Evolutionary conservation across 371 early-diverging fungal genomes (phyloP).

Genomic region (Nematocida major): DNA sequence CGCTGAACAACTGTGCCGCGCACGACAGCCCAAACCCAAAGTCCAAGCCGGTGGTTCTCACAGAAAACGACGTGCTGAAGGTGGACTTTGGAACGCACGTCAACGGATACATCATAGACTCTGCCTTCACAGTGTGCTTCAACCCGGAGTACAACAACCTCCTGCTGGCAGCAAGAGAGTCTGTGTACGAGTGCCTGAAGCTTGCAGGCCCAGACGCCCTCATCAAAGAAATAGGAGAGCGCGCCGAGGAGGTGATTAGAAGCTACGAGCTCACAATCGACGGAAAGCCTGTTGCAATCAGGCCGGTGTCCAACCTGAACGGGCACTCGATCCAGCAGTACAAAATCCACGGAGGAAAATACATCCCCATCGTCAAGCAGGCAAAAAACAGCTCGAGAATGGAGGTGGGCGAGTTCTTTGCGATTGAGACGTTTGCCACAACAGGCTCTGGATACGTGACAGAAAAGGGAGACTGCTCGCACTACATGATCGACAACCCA

Average conservation of each 20-base stretch:
- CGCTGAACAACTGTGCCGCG: constrained; percentile 92
- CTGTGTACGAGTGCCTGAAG: constrained; percentile 88
- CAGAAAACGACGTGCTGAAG: constrained; percentile 89
- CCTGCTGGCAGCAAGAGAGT: constrained; percentile 81
- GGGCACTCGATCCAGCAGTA: constrained; percentile 93
- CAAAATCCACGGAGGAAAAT: constrained; percentile 87
- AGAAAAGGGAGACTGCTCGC: constrained; percentile 85
- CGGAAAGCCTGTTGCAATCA: constrained; percentile 78
- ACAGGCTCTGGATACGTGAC: constrained; percentile 88
- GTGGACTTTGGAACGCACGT: constrained; percentile 96
- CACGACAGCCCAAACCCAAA: constrained; percentile 96
- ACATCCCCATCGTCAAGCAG: constrained; percentile 81
- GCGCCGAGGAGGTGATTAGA: constrained; percentile 90
- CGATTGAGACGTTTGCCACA: constrained; percentile 95
- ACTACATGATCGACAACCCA: constrained; percentile 71
- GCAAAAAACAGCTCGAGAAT: constrained; percentile 82
- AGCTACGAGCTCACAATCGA: constrained; percentile 89
- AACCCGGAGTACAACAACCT: constrained; percentile 81
- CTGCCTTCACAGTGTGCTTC: constrained; percentile 89
- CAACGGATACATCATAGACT: constrained; percentile 90
- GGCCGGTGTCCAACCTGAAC: constrained; percentile 84
- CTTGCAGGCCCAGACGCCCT: constrained; percentile 91
- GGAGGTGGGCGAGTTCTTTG: constrained; percentile 88
- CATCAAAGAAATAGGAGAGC: constrained; percentile 88
- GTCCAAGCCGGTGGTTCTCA: constrained; percentile 75